These are phyloP conservation scores for Cladosporium colombiae DNA, from an alignment of 2,329 filamentous ascomycete species.

Conservation along the genomic window DNA sequence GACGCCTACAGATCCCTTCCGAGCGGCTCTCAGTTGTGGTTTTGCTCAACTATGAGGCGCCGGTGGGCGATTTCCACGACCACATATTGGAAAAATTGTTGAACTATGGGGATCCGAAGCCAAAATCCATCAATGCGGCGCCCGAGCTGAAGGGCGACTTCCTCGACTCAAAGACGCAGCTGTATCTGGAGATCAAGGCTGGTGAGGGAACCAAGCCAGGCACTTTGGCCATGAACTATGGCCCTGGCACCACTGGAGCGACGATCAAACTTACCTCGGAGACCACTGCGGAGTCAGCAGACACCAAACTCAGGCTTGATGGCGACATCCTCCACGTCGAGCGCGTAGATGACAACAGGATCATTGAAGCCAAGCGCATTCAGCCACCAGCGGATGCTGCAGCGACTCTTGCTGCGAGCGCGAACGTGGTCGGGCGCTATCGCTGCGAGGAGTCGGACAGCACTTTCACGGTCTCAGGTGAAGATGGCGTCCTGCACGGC, in stretches of 20 bases:
- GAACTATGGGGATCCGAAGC: conserved; percentile 26
- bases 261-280: conserved; percentile 28
- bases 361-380: conserved; percentile 16
- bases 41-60: conserved; percentile 44
- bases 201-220: conserved; percentile 25
- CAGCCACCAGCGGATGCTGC: neutral
- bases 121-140: conserved; percentile 20
- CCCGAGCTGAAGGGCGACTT: conserved; percentile 40
- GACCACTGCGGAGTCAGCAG: conserved; percentile 28
- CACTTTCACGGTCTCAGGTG: conserved; percentile 39
- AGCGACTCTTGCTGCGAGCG: neutral
- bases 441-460: conserved; percentile 42
- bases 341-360: conserved; percentile 26
- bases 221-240: conserved; percentile 38
- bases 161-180: conserved; percentile 41
- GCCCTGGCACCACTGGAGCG: conserved; percentile 23
- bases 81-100: conserved; percentile 39
- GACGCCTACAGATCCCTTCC: conserved; percentile 39
- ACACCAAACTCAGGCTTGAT: conserved; percentile 35
- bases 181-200: conserved; percentile 34
- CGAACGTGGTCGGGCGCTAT: conserved; percentile 37
- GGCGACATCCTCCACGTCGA: conserved; percentile 31
- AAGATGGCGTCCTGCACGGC: conserved; percentile 44
- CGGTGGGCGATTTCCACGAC: conserved; percentile 32
- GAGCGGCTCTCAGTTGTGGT: conserved; percentile 43